These are phyloP conservation scores for Erucastrum elatum DNA, from an alignment of 345 rosid genomes.

Conservation along the genomic window DNA sequence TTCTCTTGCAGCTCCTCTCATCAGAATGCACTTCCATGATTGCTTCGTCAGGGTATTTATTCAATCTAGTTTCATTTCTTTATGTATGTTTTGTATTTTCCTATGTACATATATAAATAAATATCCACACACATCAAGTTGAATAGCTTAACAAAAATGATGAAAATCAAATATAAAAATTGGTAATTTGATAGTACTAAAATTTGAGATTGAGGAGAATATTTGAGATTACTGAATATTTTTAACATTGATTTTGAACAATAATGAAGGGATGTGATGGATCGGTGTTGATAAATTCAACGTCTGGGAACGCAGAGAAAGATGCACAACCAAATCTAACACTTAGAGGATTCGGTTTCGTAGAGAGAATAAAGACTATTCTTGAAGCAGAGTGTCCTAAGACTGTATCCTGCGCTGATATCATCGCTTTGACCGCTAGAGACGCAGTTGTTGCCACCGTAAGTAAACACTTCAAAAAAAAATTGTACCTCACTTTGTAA, in stretches of 20 bases:
- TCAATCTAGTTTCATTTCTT: neutral
- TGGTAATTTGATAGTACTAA: neutral
- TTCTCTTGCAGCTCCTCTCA: constrained; percentile 69
- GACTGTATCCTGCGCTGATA: constrained; percentile 81
- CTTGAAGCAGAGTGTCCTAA: constrained; percentile 72
- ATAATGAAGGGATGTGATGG: constrained; percentile 79
- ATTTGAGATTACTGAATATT: neutral
- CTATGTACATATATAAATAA: neutral
- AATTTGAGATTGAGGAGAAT: neutral
- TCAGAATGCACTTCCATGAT: constrained; percentile 92
- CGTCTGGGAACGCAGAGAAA: constrained; percentile 61
- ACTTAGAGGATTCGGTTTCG: constrained; percentile 70
- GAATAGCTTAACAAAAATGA: neutral
- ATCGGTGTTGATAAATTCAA: constrained; percentile 73
- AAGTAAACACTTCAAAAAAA: constrained; percentile 27
- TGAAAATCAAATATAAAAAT: neutral
- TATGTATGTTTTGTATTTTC: neutral
- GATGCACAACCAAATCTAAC: constrained; percentile 65
- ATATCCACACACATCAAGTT: neutral
- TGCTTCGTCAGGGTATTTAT: constrained; percentile 70
- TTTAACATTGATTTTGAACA: neutral
- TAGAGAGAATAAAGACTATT: constrained; percentile 61
- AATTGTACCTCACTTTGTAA: neutral
- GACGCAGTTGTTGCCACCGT: constrained; percentile 70
- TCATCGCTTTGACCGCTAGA: constrained; percentile 63